Conservation (phyloP, 495 filamentous ascomycete species). For the Penicillium samsonianum region DNA sequence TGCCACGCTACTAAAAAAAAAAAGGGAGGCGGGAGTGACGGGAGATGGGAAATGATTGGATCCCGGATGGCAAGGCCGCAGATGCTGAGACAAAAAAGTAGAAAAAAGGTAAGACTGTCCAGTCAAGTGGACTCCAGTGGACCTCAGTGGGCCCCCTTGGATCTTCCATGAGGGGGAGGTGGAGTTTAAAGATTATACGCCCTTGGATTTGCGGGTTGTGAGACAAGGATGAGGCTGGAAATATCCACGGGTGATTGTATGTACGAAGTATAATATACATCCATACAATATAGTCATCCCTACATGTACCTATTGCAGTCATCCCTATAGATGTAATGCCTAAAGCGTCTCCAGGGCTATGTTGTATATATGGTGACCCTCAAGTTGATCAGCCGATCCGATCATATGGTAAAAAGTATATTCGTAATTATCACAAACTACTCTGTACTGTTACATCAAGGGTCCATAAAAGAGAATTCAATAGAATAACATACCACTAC, state of each 20-base stretch:
- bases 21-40: constrained; percentile 15
- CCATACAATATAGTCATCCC: not conserved
- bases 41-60: constrained; percentile 3
- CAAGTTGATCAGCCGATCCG: not conserved
- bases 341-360: no score
- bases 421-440: not conserved
- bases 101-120: not conserved
- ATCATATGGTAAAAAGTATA: constrained; percentile 5
- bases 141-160: no score
- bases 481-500: not conserved
- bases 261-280: not conserved
- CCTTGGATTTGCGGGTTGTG: not conserved
- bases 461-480: constrained; percentile 1
- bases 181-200: not conserved
- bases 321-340: no score
- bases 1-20: constrained; percentile 12
- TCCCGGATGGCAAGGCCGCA: not conserved
- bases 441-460: not conserved
- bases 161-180: not conserved
- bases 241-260: not conserved
- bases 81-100: constrained; percentile 7
- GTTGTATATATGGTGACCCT: no score
- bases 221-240: not conserved
- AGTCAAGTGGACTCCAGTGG: constrained; percentile 2
- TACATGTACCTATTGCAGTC: not conserved